Evolutionary conservation across 768 basidiomycete genomes (phyloP), one percentile per base, ranked within the genome.

Genomic region (button mushroom (Agaricus bisporus)): DNA sequence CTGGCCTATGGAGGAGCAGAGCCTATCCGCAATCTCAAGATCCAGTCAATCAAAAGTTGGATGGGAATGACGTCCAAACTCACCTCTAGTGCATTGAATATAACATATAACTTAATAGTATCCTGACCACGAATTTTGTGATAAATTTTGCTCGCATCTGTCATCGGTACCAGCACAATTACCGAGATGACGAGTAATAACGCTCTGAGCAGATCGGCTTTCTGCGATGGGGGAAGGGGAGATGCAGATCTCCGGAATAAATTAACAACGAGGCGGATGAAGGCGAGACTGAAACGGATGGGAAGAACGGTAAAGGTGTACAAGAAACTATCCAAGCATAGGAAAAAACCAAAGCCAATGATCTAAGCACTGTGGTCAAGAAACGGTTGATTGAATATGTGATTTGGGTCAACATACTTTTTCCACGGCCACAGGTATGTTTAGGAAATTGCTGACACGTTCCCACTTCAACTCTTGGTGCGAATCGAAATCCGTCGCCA

Each of bases 291-390:
- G 62, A 84, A 89, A 5, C 95, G 89, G 54, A 99, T 91, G 9
- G 97, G 97, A 9, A 97, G 83, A 60, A 99, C 91, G 15, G 97
- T 99, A 73, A 99, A 98, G 0, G 91, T 95, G 69, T 98, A 97
- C 1, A 99, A 80, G 70, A 98, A 98, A 1, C 94, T 93, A 67
- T 99, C 97, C 48, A 98, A 77, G 68, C 97, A 99, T 36, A 98
- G 79, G 25, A 97, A 73, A 60, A 90, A 88, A 35, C 97, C 97
- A 66, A 98, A 97, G 20, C 86, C 75, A 48, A 97, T 86, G 17
- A 95, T 90, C 94, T 95, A 59, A 25, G 18, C 37, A 10, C 22
- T n/a, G 9, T 4, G 9, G 8, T 48, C 14, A 49, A 36, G 15
- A 4, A 20, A 17, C 22, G 2, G 26, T 22, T 17, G 6, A 28